phyloP scores from a whole-genome alignment of 2,329 filamentous ascomycete species.

The Aspergillus niger region DNA sequence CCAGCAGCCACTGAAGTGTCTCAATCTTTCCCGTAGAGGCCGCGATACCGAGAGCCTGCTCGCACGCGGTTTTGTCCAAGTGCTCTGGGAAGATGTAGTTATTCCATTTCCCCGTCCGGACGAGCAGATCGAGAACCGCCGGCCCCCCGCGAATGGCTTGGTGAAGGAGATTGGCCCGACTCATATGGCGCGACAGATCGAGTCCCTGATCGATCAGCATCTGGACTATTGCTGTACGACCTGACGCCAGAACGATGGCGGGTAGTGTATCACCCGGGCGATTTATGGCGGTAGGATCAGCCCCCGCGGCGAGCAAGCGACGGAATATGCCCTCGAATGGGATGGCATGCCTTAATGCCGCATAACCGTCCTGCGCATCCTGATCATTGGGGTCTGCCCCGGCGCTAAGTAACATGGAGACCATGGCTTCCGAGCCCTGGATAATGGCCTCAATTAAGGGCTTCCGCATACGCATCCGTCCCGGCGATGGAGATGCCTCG shows the following conservation, averaged over 20 bases:
- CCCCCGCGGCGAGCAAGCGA: background rate
- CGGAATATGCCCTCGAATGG: background rate
- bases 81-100: background rate
- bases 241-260: background rate
- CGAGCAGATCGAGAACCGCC: background rate
- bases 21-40: background rate
- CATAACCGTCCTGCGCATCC: too few species aligned
- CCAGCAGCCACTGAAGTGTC: background rate
- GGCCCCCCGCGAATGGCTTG: background rate
- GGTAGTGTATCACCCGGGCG: background rate
- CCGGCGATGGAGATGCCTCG: background rate
- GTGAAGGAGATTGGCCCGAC: background rate
- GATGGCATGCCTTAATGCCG: background rate
- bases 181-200: background rate
- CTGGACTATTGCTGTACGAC: background rate
- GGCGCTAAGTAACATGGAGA: background rate
- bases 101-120: background rate
- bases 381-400: background rate
- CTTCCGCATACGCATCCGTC: background rate
- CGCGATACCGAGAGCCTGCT: background rate
- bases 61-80: background rate
- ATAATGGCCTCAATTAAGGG: background rate
- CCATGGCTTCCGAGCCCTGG: background rate
- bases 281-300: background rate
- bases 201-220: background rate